Evolutionary conservation across 2,329 filamentous ascomycete species (phyloP), one percentile per base, ranked within the genome.

Genomic region (Arthrobotrys sphaeroides): DNA sequence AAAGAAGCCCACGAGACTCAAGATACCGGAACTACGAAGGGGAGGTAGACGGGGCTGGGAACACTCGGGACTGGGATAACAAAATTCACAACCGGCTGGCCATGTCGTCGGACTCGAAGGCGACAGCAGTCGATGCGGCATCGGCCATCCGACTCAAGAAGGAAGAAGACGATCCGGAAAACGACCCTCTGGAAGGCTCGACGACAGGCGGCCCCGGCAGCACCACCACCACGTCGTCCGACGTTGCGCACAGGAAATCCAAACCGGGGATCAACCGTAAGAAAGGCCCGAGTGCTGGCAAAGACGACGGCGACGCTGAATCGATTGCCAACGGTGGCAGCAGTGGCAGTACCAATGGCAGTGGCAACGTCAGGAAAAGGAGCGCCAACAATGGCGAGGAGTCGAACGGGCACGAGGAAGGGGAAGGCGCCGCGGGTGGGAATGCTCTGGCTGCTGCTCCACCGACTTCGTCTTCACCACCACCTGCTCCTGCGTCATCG

Each of bases 401-500:
- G 61, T 28, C 55, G 66, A 61, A 57, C 67, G 69, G 61, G 65
- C 70, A 79, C 78, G 59, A 79, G n/a, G 78, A 80, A 80, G 62
- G 24, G 78, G 73, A 78, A 60, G 28, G 70, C 78, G 62, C 18
- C 36, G 38, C 45, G 40, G 36, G 42, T 77, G 45, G 43, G 78
- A 82, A 82, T 80, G 81, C 80, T 80, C 55, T 78, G 79, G 80
- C 64, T 53, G 47, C 55, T 40, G 61, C 31, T 51, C 47, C 31
- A 18, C 36, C 51, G 47, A 49, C 72, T 9, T 72, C 73, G 79
- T 77, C 79, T 65, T 78, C 79, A 75, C 80, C 81, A 75, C 79
- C 81, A 45, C 70, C 80, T 75, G 78, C 79, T 57, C 55, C 79
- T 70, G 53, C 76, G 66, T 67, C 73, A 67, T 73, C 66, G 40